Conservation (phyloP, 331 rosid genomes). For the Quercus phellos region DNA sequence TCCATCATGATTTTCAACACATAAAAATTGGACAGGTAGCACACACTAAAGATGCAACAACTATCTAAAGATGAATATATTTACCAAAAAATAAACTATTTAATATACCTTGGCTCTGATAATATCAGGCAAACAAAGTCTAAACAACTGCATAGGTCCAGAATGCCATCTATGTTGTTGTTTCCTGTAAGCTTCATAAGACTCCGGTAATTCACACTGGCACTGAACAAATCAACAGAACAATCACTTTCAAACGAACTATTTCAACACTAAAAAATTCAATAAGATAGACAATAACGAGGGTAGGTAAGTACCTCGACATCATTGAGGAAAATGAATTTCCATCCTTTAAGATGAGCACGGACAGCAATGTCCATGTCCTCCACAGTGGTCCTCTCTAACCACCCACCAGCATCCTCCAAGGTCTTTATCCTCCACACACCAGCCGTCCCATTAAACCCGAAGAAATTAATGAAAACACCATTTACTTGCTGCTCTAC, state of each 20-base stretch:
- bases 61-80: not conserved
- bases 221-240: slow-evolving; percentile 42
- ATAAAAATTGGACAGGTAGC: not conserved
- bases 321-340: slow-evolving; percentile 80
- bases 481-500: slow-evolving; percentile 96
- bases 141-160: slow-evolving; percentile 88
- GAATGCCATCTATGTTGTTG: slow-evolving; percentile 95
- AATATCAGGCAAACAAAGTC: slow-evolving; percentile 74
- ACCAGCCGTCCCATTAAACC: slow-evolving; percentile 93
- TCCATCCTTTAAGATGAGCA: slow-evolving; percentile 95
- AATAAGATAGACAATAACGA: not conserved
- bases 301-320: slow-evolving; percentile 55
- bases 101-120: slow-evolving; percentile 51
- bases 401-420: slow-evolving; percentile 90
- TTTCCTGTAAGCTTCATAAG: slow-evolving; percentile 85
- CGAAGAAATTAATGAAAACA: slow-evolving; percentile 72
- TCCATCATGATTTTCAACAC: not conserved
- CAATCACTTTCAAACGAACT: slow-evolving; percentile 9
- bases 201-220: slow-evolving; percentile 85
- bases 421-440: slow-evolving; percentile 88
- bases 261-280: not conserved
- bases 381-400: slow-evolving; percentile 91
- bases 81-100: no score
- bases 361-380: slow-evolving; percentile 95
- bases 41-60: not conserved